Conservation (phyloP, 768 basidiomycete species). For the Auricularia sp. region DNA sequence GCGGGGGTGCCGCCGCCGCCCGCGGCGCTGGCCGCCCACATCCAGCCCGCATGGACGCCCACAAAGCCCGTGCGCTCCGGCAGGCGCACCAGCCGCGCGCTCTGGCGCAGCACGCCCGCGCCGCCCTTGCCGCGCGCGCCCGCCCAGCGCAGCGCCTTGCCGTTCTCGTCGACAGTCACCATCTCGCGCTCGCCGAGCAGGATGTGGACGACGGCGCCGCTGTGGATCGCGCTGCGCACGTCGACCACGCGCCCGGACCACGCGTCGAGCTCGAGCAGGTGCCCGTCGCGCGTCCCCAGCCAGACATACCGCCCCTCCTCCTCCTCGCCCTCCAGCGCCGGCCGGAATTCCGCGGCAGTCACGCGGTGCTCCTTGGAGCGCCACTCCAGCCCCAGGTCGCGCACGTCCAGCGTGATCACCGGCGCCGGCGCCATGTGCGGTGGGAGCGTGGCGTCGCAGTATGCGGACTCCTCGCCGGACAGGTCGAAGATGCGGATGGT, state of each 20-base stretch:
- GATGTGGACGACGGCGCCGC: constrained; percentile 58
- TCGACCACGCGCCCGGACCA: constrained; percentile 47
- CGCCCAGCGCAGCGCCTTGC: constrained; percentile 71
- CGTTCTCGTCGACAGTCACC: constrained; percentile 76
- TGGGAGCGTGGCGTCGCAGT: not conserved
- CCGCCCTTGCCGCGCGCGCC: constrained; percentile 30
- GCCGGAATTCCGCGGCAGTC: constrained; percentile 69
- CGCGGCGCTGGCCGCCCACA: constrained; percentile 72
- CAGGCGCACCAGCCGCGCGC: constrained; percentile 50
- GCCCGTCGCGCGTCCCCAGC: constrained; percentile 88
- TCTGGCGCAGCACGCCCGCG: constrained; percentile 34
- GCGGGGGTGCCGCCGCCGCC: constrained; percentile 34
- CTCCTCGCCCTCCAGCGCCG: constrained; percentile 29
- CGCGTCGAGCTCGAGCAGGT: constrained; percentile 74
- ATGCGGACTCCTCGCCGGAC: not conserved
- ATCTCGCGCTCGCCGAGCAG: constrained; percentile 62
- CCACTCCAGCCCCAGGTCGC: constrained; percentile 40
- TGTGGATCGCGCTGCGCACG: constrained; percentile 52
- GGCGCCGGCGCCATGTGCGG: constrained; percentile 37
- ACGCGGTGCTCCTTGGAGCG: constrained; percentile 58
- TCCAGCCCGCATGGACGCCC: constrained; percentile 56
- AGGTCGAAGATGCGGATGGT: not conserved
- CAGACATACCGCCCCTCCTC: constrained; percentile 62
- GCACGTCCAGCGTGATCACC: constrained; percentile 46
- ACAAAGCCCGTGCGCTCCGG: constrained; percentile 78